These are phyloP conservation scores for Neolentinus lepideus DNA, from an alignment of 1,284 basidiomycete genomes.

Conservation along the genomic window DNA sequence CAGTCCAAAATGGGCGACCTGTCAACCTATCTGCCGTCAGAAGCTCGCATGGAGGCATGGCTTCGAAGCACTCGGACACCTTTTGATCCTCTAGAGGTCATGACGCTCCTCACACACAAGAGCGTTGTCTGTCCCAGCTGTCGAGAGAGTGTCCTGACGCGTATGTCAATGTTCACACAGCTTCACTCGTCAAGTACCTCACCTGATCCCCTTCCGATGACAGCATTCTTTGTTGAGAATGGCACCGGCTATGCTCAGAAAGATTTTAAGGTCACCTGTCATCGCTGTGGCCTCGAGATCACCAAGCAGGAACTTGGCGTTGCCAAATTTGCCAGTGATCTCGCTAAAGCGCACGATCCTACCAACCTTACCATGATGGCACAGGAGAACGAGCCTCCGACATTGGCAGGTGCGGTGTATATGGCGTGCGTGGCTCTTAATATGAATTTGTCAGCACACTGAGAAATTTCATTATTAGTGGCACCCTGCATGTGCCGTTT, in stretches of 20 bases:
- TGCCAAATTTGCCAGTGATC: constrained; percentile 27
- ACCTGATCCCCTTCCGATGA: neutral
- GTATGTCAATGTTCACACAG: no score
- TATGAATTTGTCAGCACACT: neutral
- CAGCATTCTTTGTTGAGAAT: constrained; percentile 24
- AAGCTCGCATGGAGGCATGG: constrained; percentile 20
- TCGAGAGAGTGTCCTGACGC: constrained; percentile 19
- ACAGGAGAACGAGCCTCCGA: constrained; percentile 7
- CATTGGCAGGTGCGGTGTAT: constrained; percentile 10
- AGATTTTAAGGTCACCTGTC: constrained; percentile 23
- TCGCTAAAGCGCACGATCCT: constrained; percentile 11
- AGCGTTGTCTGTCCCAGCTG: constrained; percentile 19
- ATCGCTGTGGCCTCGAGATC: constrained; percentile 20
- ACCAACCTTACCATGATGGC: constrained; percentile 6
- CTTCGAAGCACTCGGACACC: constrained; percentile 18
- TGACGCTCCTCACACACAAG: constrained; percentile 25
- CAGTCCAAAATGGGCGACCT: constrained; percentile 10
- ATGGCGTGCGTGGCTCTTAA: constrained; percentile 20
- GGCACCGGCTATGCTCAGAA: constrained; percentile 33
- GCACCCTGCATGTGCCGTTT: constrained; percentile 21
- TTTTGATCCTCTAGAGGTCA: constrained; percentile 27
- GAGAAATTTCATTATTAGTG: constrained; percentile 12
- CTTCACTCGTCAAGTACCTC: neutral
- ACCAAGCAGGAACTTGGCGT: constrained; percentile 26
- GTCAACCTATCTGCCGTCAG: constrained; percentile 13